phyloP scores from a whole-genome alignment of 352 stramenopile species.

The Pythium aristosporum region DNA sequence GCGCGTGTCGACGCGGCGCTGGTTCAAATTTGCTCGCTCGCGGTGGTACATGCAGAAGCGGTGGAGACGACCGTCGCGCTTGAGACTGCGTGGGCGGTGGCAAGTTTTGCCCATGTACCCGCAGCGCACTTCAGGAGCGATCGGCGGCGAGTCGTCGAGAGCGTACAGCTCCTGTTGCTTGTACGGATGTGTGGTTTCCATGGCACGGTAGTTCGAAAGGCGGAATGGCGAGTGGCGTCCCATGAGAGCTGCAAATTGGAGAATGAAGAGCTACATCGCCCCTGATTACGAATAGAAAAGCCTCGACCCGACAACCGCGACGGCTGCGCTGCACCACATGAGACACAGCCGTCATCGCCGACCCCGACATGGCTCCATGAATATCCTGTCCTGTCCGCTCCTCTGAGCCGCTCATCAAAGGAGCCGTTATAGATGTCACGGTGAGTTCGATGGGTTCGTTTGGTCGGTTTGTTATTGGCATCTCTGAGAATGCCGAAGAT shows the following conservation, averaged over 20 bases:
- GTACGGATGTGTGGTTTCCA: not conserved
- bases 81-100: constrained; percentile 60
- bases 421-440: constrained; percentile 7
- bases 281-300: not conserved
- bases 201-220: not conserved
- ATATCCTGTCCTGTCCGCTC: not conserved
- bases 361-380: not conserved
- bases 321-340: too few relatives aligned
- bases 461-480: not conserved
- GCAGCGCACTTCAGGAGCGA: constrained; percentile 38
- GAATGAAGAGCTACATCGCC: not conserved
- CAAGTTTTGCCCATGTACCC: constrained; percentile 73
- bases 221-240: constrained; percentile 7
- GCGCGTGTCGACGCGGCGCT: constrained; percentile 42
- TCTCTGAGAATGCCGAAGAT: not conserved
- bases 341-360: too few relatives aligned
- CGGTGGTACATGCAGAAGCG: constrained; percentile 77
- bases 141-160: constrained; percentile 13
- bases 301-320: not conserved
- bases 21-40: constrained; percentile 68
- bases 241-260: constrained; percentile 1
- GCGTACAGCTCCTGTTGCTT: not conserved
- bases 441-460: not conserved
- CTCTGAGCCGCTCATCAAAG: not conserved
- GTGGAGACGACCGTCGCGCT: constrained; percentile 72